Evolutionary conservation across 2,329 filamentous ascomycete species (phyloP).

Genomic region (Fusarium sp.): DNA sequence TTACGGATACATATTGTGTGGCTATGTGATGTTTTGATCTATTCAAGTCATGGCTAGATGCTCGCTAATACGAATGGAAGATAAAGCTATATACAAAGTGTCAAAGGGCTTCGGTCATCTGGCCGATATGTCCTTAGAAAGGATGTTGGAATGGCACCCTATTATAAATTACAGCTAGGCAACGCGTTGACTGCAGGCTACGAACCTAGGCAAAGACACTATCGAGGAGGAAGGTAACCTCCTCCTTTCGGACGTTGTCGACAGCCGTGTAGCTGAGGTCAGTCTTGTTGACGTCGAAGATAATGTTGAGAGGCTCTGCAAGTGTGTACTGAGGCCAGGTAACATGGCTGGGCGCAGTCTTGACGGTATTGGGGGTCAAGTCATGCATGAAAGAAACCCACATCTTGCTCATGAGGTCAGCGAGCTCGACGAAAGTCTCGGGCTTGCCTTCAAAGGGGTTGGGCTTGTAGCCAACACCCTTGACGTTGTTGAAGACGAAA

Average conservation of each 20-base stretch:
- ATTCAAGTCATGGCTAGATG: neutral
- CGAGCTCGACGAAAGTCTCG: conserved; percentile 49
- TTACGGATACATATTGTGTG: neutral
- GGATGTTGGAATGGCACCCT: neutral
- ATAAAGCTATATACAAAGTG: neutral
- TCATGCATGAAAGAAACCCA: conserved; percentile 58
- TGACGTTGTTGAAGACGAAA: conserved; percentile 52
- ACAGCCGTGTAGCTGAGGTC: conserved; percentile 50
- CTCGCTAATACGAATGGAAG: neutral
- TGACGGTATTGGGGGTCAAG: conserved; percentile 3
- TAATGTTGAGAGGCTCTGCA: conserved; percentile 54
- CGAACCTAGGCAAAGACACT: conserved; percentile 20
- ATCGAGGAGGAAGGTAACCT: conserved; percentile 51
- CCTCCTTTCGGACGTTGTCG: conserved; percentile 56
- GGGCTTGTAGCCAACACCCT: conserved; percentile 51
- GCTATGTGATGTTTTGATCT: neutral
- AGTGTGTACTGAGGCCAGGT: conserved; percentile 57
- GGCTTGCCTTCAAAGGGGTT: conserved; percentile 54
- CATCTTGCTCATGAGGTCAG: conserved; percentile 59
- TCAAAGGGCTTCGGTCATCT: neutral
- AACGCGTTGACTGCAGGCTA: neutral
- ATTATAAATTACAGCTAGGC: conserved; percentile 4
- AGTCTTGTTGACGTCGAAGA: conserved; percentile 60
- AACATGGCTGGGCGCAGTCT: neutral
- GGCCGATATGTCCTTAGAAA: neutral